These are phyloP conservation scores for Fremontodendron californicum DNA, from an alignment of 345 rosid genomes.

Conservation along the genomic window DNA sequence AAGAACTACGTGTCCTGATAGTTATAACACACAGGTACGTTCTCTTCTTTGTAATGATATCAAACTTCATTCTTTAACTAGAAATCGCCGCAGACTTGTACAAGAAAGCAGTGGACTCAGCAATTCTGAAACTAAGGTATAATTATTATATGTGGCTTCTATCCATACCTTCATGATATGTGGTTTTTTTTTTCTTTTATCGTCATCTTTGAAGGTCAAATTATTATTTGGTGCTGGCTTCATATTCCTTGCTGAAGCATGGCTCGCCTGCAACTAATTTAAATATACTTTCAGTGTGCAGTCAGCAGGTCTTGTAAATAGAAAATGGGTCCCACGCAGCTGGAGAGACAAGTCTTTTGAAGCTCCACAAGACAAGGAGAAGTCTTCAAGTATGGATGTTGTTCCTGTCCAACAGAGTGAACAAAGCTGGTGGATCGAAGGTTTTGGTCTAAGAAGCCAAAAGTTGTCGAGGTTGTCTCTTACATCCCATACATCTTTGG, in stretches of 20 bases:
- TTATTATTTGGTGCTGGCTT: neutral
- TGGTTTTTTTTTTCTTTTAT: neutral
- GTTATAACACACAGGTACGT: too few species aligned
- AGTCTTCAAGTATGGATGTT: too few species aligned
- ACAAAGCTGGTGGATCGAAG: conserved; percentile 57
- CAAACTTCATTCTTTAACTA: too few species aligned
- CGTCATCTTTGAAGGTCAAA: neutral
- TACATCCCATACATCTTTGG: conserved; percentile 7
- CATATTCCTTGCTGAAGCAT: neutral
- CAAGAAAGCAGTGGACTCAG: too few species aligned
- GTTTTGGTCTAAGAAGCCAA: conserved; percentile 60
- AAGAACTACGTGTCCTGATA: too few species aligned
- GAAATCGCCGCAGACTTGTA: too few species aligned
- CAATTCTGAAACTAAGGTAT: too few species aligned
- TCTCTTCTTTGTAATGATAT: too few species aligned
- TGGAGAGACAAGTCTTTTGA: conserved; percentile 67
- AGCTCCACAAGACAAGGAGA: conserved; percentile 30
- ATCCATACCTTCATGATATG: neutral
- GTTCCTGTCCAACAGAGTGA: conserved; percentile 36
- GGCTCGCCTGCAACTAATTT: conserved; percentile 2
- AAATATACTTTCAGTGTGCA: too few species aligned
- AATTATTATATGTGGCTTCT: too few species aligned
- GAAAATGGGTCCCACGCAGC: conserved; percentile 95
- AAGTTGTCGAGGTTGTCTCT: conserved; percentile 42
- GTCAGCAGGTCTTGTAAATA: conserved; percentile 75